Percentiles rank a stretch among this genome's conserved stretches.
Evolutionary conservation across 225 moss, liverwort and hornwort genomes (phyloP).

Genomic region (Climacium dendroides): DNA sequence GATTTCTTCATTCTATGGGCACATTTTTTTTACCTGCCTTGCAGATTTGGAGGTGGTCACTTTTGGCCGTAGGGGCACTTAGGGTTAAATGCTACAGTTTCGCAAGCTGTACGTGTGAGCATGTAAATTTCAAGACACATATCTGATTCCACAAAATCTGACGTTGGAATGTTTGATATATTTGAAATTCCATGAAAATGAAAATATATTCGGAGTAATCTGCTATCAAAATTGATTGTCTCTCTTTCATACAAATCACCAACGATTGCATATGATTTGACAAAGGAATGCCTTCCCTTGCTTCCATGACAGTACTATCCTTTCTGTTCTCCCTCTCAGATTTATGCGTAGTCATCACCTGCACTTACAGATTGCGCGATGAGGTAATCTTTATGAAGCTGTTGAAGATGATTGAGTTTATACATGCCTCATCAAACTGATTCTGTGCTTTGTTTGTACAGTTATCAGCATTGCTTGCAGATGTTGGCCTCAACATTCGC

Average conservation of each 20-base stretch:
- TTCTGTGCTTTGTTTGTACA: slow-evolving; percentile 17
- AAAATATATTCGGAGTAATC: neutral
- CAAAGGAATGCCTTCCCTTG: neutral
- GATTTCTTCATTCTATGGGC: neutral
- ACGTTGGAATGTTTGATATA: neutral
- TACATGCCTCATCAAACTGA: neutral
- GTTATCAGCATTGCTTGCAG: slow-evolving; percentile 92
- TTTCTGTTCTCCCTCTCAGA: neutral
- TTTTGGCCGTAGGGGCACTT: neutral
- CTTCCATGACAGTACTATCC: neutral
- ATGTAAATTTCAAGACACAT: neutral
- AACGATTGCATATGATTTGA: neutral
- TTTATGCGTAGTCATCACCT: neutral
- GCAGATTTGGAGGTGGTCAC: neutral
- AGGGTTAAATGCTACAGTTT: neutral
- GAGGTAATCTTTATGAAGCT: neutral
- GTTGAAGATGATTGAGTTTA: neutral
- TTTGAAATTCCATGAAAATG: neutral
- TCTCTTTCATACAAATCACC: neutral
- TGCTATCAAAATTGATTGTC: neutral
- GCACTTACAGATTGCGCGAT: neutral
- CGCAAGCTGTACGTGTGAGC: neutral
- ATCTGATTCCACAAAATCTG: neutral
- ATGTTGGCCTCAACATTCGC: slow-evolving; percentile 92
- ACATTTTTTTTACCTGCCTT: neutral